Conservation (phyloP, 148 eudicot genomes). For the Euryodendron excelsum region DNA sequence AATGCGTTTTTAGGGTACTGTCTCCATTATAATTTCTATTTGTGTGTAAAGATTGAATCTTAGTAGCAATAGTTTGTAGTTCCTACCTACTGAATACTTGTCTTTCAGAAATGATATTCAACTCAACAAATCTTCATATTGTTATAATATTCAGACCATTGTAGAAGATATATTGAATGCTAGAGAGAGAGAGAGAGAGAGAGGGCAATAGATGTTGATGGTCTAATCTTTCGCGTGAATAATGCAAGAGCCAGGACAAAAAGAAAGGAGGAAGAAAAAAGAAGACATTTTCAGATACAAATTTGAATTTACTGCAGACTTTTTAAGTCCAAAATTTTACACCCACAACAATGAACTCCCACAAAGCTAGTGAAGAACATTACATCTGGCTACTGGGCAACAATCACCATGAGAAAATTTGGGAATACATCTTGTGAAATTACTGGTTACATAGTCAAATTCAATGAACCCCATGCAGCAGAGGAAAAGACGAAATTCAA, state of each 20-base stretch:
- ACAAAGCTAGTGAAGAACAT: not conserved
- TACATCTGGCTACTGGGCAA: not conserved
- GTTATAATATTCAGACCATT: too few species aligned
- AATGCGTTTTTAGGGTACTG: too few species aligned
- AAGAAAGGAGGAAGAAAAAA: not conserved
- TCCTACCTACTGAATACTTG: too few species aligned
- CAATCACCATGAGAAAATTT: not conserved
- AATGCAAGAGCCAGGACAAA: not conserved
- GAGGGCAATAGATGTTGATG: not conserved
- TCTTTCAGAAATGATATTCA: too few species aligned
- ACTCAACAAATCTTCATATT: too few species aligned
- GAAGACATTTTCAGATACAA: not conserved
- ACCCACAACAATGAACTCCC: not conserved
- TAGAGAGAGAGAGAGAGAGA: not conserved
- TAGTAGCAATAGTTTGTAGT: too few species aligned
- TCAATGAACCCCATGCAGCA: too few species aligned
- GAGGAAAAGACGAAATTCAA: not conserved
- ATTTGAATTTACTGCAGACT: not conserved
- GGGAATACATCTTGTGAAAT: not conserved
- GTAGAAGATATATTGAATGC: too few species aligned
- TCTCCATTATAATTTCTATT: too few species aligned
- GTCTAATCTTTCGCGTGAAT: not conserved
- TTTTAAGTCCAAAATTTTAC: not conserved
- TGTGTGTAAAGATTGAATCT: too few species aligned
- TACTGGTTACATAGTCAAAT: slow-evolving; percentile 8